phyloP scores from a whole-genome alignment of 2,329 filamentous ascomycete species.

The Macrophomina pseudophaseolina region DNA sequence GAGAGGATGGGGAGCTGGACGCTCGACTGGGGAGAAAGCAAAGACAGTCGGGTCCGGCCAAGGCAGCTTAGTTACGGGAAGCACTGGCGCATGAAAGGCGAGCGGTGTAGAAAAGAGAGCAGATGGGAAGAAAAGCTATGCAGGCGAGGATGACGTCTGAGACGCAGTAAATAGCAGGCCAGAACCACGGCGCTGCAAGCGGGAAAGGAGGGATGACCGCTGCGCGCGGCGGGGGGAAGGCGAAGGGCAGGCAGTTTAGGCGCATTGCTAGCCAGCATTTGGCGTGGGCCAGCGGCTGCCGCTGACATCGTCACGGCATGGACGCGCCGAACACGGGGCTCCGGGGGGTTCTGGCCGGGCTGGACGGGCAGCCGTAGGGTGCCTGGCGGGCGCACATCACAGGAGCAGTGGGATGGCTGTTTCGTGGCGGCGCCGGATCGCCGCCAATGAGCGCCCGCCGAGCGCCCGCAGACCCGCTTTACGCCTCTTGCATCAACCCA shows the following conservation, averaged over 20 bases:
- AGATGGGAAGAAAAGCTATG: not conserved
- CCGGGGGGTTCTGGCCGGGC: constrained; percentile 10
- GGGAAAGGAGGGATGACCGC: constrained; percentile 10
- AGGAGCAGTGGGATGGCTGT: constrained; percentile 19
- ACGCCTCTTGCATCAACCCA: constrained; percentile 27
- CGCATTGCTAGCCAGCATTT: constrained; percentile 12
- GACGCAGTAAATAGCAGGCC: constrained; percentile 22
- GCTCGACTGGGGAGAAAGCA: constrained; percentile 18
- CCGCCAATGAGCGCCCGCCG: constrained; percentile 8
- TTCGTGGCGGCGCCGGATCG: constrained; percentile 22
- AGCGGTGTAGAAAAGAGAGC: constrained; percentile 11
- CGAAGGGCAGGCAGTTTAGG: not conserved
- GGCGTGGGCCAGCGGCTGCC: not conserved
- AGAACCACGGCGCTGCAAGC: not conserved
- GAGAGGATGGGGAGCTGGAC: constrained; percentile 5
- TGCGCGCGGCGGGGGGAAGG: not conserved
- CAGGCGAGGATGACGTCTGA: constrained; percentile 16
- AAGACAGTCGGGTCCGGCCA: constrained; percentile 14
- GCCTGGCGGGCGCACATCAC: constrained; percentile 14
- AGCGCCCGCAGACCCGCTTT: constrained; percentile 10
- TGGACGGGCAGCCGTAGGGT: constrained; percentile 9
- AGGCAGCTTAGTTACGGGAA: not conserved
- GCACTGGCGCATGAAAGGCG: not conserved
- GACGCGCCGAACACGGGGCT: constrained; percentile 18
- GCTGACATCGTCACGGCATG: constrained; percentile 18